Evolutionary conservation across 768 basidiomycete genomes (phyloP).

Genomic region (Suillus plorans): DNA sequence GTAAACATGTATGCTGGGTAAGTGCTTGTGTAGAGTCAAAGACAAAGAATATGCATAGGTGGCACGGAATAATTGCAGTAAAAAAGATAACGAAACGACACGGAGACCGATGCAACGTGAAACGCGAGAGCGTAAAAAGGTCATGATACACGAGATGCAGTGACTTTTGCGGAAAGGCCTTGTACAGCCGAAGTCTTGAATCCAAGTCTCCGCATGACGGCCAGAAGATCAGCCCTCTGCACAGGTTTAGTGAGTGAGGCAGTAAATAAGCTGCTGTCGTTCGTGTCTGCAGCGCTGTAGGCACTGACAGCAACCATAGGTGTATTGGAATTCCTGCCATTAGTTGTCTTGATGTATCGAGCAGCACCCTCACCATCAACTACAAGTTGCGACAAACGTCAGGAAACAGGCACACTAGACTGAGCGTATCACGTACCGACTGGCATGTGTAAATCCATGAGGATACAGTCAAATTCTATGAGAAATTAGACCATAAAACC

Average conservation of each 20-base stretch:
- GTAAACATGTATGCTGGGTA: slow-evolving; percentile 23
- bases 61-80: slow-evolving; percentile 27
- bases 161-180: slow-evolving; percentile 55
- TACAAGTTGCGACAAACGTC: slow-evolving; percentile 32
- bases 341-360: slow-evolving; percentile 94
- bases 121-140: slow-evolving; percentile 15
- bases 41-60: slow-evolving; percentile 33
- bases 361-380: slow-evolving; percentile 97
- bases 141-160: slow-evolving; percentile 36
- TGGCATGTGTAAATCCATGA: slow-evolving; percentile 96
- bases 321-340: slow-evolving; percentile 90
- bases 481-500: slow-evolving; percentile 10
- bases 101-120: slow-evolving; percentile 24
- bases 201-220: slow-evolving; percentile 81
- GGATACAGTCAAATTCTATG: slow-evolving; percentile 90
- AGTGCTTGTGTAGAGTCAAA: slow-evolving; percentile 27
- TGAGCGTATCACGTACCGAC: slow-evolving; percentile 56
- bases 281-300: slow-evolving; percentile 71
- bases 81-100: slow-evolving; percentile 28
- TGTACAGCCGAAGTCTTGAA: slow-evolving; percentile 84
- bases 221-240: slow-evolving; percentile 82
- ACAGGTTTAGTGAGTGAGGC: slow-evolving; percentile 87
- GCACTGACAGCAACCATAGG: slow-evolving; percentile 93
- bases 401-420: slow-evolving; percentile 3
- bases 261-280: slow-evolving; percentile 70